Conservation (phyloP, 2,329 filamentous ascomycete species). For the Orbilia oligospora region DNA sequence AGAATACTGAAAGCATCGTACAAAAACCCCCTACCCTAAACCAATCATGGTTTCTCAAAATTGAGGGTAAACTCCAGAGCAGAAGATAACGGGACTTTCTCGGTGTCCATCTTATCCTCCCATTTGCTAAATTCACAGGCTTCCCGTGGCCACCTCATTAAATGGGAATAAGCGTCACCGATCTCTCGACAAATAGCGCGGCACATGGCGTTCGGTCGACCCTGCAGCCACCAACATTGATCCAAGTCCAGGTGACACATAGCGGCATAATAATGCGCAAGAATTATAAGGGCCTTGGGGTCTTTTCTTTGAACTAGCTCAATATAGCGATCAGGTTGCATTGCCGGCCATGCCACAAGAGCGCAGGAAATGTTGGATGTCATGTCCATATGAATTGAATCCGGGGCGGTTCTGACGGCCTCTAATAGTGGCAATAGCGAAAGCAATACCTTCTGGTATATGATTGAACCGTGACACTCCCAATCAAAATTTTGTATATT, state of each 20-base stretch:
- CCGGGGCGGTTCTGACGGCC: constrained; percentile 42
- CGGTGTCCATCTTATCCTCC: constrained; percentile 9
- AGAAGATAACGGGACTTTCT: constrained; percentile 7
- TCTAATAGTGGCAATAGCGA: constrained; percentile 50
- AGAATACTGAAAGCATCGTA: background rate
- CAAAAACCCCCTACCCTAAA: background rate
- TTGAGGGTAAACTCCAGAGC: constrained; percentile 45
- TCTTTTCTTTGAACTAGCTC: constrained; percentile 53
- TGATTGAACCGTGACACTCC: constrained; percentile 43
- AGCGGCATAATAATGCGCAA: constrained; percentile 59
- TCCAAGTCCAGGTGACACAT: constrained; percentile 55
- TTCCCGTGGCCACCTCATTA: constrained; percentile 56
- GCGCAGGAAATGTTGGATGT: constrained; percentile 57
- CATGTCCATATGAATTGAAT: constrained; percentile 56
- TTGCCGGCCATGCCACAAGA: constrained; percentile 56
- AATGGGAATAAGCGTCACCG: constrained; percentile 34
- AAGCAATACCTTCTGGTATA: constrained; percentile 56
- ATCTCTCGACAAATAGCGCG: constrained; percentile 53
- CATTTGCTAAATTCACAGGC: constrained; percentile 29
- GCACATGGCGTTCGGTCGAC: constrained; percentile 52
- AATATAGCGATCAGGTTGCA: constrained; percentile 58
- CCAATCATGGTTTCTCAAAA: constrained; percentile 36
- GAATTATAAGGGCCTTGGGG: constrained; percentile 52
- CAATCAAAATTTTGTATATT: constrained; percentile 57
- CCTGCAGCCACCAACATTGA: constrained; percentile 55